Evolutionary conservation across 2,329 filamentous ascomycete species (phyloP).

Genomic region (Teratosphaeria pseudoeucalypti): DNA sequence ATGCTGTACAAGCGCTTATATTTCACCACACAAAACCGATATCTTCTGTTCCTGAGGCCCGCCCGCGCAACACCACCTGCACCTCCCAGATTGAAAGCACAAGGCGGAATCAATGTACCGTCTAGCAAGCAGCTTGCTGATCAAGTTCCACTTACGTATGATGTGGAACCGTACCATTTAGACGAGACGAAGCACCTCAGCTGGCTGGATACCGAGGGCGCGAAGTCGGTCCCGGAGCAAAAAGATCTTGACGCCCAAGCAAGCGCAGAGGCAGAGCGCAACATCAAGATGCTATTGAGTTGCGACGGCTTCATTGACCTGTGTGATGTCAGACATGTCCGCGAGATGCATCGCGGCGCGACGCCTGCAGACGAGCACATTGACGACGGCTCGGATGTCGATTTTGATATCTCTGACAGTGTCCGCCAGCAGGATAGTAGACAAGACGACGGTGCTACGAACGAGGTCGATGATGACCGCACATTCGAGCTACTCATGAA

Average conservation of each 20-base stretch:
- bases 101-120: constrained; percentile 38
- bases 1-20: constrained; percentile 57
- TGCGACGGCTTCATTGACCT: constrained; percentile 57
- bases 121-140: constrained; percentile 44
- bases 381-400: constrained; percentile 44
- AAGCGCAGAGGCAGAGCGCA: constrained; percentile 48
- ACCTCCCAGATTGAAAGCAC: constrained; percentile 42
- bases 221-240: constrained; percentile 28
- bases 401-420: constrained; percentile 35
- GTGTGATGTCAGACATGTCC: constrained; percentile 46
- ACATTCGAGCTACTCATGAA: constrained; percentile 52
- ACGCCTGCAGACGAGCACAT: constrained; percentile 43
- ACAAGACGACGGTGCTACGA: constrained; percentile 43
- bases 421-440: constrained; percentile 22
- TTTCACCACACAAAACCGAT: constrained; percentile 54
- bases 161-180: constrained; percentile 51
- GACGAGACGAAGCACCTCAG: constrained; percentile 41
- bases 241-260: constrained; percentile 49
- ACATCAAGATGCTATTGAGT: constrained; percentile 46
- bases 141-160: constrained; percentile 50
- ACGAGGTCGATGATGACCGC: constrained; percentile 45
- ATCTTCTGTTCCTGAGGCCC: constrained; percentile 51
- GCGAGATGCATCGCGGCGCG: constrained; percentile 43
- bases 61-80: constrained; percentile 48
- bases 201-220: constrained; percentile 42